Evolutionary conservation across 208 protist genomes (phyloP).

Genomic region (Trypanosoma vivax): DNA sequence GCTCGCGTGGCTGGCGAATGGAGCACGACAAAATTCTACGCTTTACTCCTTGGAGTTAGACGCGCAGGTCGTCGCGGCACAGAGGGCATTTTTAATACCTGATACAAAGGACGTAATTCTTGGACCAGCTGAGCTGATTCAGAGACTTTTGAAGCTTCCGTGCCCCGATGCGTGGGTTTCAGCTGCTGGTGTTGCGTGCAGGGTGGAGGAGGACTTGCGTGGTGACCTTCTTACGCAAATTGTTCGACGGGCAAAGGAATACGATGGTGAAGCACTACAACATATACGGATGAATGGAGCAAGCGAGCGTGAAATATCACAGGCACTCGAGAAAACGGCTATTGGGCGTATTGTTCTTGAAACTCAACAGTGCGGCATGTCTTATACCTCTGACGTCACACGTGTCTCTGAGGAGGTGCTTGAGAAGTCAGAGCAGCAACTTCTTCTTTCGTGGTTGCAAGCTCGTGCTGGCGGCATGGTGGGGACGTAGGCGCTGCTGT

Average conservation of each 20-base stretch:
- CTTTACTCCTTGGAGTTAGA: slow-evolving; percentile 39
- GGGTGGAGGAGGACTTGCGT: slow-evolving; percentile 26
- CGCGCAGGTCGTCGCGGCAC: slow-evolving; percentile 31
- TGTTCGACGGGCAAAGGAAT: slow-evolving; percentile 39
- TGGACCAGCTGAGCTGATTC: slow-evolving; percentile 48
- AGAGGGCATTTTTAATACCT: slow-evolving; percentile 40
- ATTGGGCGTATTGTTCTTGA: slow-evolving; percentile 36
- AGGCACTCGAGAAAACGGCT: slow-evolving; percentile 35
- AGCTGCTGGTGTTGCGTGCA: slow-evolving; percentile 38
- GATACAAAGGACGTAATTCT: slow-evolving; percentile 24
- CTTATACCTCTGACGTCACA: slow-evolving; percentile 20
- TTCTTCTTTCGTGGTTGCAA: slow-evolving; percentile 47
- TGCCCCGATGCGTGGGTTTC: slow-evolving; percentile 52
- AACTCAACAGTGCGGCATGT: slow-evolving; percentile 18
- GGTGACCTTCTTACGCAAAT: slow-evolving; percentile 66
- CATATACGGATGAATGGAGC: slow-evolving; percentile 32
- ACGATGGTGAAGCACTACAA: slow-evolving; percentile 40
- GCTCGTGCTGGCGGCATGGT: slow-evolving; percentile 15
- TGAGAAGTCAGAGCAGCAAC: slow-evolving; percentile 31
- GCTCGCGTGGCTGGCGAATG: slow-evolving; percentile 50
- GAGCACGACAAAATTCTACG: slow-evolving; percentile 21
- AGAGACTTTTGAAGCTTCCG: slow-evolving; percentile 40
- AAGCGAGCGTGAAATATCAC: slow-evolving; percentile 58
- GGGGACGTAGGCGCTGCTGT: neutral
- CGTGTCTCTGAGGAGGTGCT: slow-evolving; percentile 46